Evolutionary conservation across 768 basidiomycete species (phyloP).

Genomic region (Trametes gibbosa): DNA sequence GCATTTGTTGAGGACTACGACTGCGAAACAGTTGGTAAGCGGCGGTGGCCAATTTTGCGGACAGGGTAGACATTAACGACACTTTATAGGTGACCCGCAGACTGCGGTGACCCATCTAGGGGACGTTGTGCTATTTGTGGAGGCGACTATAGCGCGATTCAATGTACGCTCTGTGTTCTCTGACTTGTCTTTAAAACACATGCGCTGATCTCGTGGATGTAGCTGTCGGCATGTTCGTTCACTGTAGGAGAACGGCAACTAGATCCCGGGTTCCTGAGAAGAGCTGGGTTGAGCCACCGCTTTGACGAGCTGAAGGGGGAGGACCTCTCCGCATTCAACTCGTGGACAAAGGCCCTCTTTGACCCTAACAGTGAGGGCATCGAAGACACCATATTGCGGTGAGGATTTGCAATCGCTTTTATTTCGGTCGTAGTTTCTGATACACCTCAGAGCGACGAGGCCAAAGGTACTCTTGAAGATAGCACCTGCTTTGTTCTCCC

Average conservation of each 20-base stretch:
- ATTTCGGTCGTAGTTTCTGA: background rate
- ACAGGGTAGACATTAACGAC: background rate
- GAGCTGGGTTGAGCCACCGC: conserved; percentile 43
- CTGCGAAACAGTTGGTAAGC: conserved; percentile 76
- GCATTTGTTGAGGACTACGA: conserved; percentile 69
- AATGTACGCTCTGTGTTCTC: conserved; percentile 42
- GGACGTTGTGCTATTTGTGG: conserved; percentile 73
- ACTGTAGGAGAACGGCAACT: conserved; percentile 45
- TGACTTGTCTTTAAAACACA: background rate
- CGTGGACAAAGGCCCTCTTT: conserved; percentile 79
- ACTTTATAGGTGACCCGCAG: conserved; percentile 71
- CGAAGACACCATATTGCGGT: conserved; percentile 66
- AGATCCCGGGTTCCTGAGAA: conserved; percentile 49
- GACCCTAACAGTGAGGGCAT: conserved; percentile 78
- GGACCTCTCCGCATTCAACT: conserved; percentile 29
- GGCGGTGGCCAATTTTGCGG: background rate
- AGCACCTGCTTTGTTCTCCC: conserved; percentile 62
- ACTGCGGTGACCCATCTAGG: conserved; percentile 77
- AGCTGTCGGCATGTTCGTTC: conserved; percentile 53
- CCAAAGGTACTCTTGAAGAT: conserved; percentile 67
- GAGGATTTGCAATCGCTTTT: background rate
- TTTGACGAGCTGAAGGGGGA: conserved; percentile 32
- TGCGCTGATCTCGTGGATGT: background rate
- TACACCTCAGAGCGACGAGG: conserved; percentile 55
- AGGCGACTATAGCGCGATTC: conserved; percentile 62